Evolutionary conservation across 495 filamentous ascomycete species (phyloP), one percentile per base, ranked within the genome.

Genomic region (Neurospora intermedia): DNA sequence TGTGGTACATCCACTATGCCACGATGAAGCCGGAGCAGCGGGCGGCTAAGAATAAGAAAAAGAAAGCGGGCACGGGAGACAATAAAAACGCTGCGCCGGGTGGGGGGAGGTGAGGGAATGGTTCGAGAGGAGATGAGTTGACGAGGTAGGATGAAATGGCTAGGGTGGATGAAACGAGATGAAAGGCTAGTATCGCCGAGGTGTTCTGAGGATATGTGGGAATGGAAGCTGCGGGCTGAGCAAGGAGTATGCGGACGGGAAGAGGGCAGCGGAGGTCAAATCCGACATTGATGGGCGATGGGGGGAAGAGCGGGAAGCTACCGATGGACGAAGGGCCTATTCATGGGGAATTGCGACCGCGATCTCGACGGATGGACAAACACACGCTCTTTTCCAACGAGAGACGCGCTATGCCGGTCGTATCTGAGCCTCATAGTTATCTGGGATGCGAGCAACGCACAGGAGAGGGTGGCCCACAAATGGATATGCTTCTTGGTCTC

Each of bases 1-100:
- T 84, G 69, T 87, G 84, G 82, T 85, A 81, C 81, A 85, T 87
- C 77, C 84, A 87, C 80, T 81, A 77, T 75, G 84, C 83, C 54
- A 87, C 85, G 39, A 43, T 85, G 79, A 87, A 87, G 78, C 84
- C 84, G 66, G 84, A 85, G 77, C 85, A 86, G 72, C 85, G 81
- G 76, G 81, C 80, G 66, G 83, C 83, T 76, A 85, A 85, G 80
- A 78, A 82, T 0, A 80, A 81, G 43, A 82, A 83, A 75, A 78
- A 79, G 74, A 82, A 81, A 11, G 75, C 69, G 35, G 76, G 77
- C 69, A 73, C 78, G 38, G 75, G 79, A 74, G 76, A 75, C 79
- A 79, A 66, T 3, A 35, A 66, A 70, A 76, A 18, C 23, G 23
- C 15, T 8, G 70, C 42, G 9, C 27, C 35, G 27, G 54, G n/a